A percentile compares a stretch with the other conserved stretches of the same genome.
phyloP scores from a whole-genome alignment of 192 early-diverging fungal genomes.

The Rhizophagus prolifer region DNA sequence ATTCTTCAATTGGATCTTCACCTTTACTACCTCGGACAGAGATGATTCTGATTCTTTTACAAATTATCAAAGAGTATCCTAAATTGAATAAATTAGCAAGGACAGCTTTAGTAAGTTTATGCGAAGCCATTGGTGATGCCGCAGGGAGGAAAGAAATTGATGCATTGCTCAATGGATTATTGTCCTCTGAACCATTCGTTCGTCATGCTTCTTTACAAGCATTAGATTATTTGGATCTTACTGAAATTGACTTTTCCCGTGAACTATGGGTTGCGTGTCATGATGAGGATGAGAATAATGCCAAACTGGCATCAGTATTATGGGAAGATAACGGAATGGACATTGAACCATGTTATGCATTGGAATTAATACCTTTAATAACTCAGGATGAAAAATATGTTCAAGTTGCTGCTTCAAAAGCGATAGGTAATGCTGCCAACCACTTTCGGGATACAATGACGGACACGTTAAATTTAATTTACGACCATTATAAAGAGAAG shows the following conservation, averaged over 20 bases:
- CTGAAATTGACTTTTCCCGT: conserved; percentile 59
- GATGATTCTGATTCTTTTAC: conserved; percentile 61
- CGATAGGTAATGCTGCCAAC: conserved; percentile 64
- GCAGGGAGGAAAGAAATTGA: conserved; percentile 50
- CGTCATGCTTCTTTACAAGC: conserved; percentile 64
- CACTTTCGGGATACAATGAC: conserved; percentile 50
- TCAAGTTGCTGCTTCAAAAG: conserved; percentile 57
- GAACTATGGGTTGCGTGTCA: conserved; percentile 70
- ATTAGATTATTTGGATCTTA: conserved; percentile 58
- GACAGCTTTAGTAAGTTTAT: conserved; percentile 44
- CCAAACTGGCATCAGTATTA: conserved; percentile 54
- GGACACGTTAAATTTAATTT: conserved; percentile 60
- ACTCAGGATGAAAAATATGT: conserved; percentile 58
- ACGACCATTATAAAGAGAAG: conserved; percentile 56
- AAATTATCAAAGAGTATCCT: conserved; percentile 63
- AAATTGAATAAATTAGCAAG: conserved; percentile 58
- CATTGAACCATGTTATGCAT: conserved; percentile 48
- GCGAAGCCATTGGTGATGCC: conserved; percentile 50
- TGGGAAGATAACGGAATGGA: conserved; percentile 69
- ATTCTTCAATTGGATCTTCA: conserved; percentile 51
- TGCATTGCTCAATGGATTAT: conserved; percentile 60
- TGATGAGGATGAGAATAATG: conserved; percentile 60
- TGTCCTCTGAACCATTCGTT: conserved; percentile 65
- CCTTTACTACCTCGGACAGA: conserved; percentile 60
- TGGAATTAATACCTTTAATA: conserved; percentile 43